These are phyloP conservation scores for Pichia gijzeniarum DNA, from an alignment of 805 yeast genomes.

Conservation along the genomic window DNA sequence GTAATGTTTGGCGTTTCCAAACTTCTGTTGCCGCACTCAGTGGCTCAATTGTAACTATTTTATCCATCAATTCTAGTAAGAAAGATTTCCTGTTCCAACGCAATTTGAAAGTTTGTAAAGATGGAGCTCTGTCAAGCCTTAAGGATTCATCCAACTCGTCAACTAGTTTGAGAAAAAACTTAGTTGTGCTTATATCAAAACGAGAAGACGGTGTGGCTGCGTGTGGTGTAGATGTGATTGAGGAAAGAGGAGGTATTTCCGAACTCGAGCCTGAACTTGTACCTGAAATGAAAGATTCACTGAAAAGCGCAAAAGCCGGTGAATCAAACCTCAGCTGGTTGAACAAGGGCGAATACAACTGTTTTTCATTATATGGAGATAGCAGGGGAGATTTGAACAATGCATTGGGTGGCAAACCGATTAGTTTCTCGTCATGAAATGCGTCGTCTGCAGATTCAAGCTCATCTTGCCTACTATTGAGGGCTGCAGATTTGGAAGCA, in stretches of 20 bases:
- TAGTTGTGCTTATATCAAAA: slow-evolving; percentile 39
- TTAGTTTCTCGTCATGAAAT: background rate
- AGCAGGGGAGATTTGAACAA: slow-evolving; percentile 16
- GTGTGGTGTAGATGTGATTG: background rate
- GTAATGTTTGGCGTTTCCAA: slow-evolving; percentile 37
- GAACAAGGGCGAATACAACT: slow-evolving; percentile 26
- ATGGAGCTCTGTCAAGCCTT: slow-evolving; percentile 53
- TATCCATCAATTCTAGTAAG: slow-evolving; percentile 66
- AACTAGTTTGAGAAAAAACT: slow-evolving; percentile 54
- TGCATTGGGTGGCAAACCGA: slow-evolving; percentile 10
- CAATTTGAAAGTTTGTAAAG: slow-evolving; percentile 48
- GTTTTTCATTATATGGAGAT: slow-evolving; percentile 19
- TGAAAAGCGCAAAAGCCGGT: slow-evolving; percentile 38
- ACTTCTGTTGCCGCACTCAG: slow-evolving; percentile 76
- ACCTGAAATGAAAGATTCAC: slow-evolving; percentile 29
- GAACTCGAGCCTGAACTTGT: background rate
- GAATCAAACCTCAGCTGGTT: slow-evolving; percentile 39
- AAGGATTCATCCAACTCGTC: slow-evolving; percentile 80
- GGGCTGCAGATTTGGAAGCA: background rate
- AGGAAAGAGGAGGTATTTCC: background rate
- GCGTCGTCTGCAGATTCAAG: background rate
- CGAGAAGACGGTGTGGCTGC: background rate
- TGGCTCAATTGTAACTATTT: slow-evolving; percentile 79
- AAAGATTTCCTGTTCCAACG: slow-evolving; percentile 42
- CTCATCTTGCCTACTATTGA: background rate